phyloP scores from a whole-genome alignment of 1,139 yeast species.

The Keqinozyma sinolaborantium region DNA sequence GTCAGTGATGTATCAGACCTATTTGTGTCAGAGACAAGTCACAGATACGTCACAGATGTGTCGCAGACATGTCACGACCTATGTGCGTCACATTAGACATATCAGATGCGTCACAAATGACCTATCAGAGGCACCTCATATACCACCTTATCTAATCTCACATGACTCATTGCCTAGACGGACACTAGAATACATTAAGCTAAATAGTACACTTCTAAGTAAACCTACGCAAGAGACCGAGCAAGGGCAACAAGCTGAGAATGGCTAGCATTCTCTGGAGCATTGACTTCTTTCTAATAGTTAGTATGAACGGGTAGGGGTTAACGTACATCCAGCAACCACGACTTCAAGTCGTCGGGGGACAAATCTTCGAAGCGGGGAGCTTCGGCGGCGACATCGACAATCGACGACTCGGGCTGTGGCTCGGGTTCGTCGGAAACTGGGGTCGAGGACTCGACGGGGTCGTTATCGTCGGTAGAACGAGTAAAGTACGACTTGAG shows the following conservation, averaged over 20 bases:
- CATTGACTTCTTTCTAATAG: slow-evolving; percentile 42
- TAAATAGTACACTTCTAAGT: no score
- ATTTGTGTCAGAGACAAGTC: no score
- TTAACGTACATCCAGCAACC: slow-evolving; percentile 30
- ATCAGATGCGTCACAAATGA: no score
- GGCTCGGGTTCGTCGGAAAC: slow-evolving; percentile 5
- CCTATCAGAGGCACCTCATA: no score
- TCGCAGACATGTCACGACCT: no score
- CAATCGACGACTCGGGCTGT: slow-evolving; percentile 17
- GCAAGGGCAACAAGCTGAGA: slow-evolving; percentile 49
- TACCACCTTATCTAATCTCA: no score
- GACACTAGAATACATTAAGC: no score
- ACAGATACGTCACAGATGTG: no score
- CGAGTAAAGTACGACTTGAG: slow-evolving; percentile 22
- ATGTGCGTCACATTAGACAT: no score
- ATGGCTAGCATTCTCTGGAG: slow-evolving; percentile 46
- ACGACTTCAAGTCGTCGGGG: slow-evolving; percentile 35
- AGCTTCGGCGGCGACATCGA: no score
- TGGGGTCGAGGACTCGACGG: slow-evolving; percentile 17
- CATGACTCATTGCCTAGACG: no score
- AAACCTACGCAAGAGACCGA: slow-evolving; percentile 36
- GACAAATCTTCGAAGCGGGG: slow-evolving; percentile 40
- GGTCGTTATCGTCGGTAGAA: slow-evolving; percentile 15
- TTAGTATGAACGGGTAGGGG: slow-evolving; percentile 20
- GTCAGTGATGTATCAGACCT: no score